Base-by-base conservation (phyloP, 441 rosid species). In the Erodium moschatum region DNA sequence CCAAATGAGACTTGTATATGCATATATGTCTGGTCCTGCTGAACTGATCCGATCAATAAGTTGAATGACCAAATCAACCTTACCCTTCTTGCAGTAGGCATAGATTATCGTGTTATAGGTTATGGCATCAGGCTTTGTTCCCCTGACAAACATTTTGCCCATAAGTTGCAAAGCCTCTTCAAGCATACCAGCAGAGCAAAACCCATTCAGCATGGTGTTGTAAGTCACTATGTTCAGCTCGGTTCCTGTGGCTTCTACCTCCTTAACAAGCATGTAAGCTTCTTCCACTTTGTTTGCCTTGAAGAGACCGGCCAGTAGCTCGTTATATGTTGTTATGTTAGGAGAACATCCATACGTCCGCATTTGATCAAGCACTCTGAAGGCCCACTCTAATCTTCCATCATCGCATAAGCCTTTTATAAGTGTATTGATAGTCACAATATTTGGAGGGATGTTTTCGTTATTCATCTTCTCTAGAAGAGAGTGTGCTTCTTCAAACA, bases 131-230 rank as follows among this genome's bases (percentile, higher is more conserved):
- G 85, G 90, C 76, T 81, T 74, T 66, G 56, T 54, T 29, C 90
- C 95, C n/a, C 38, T 69, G 0, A 76, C 81, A 70, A 88, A 74
- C 90, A 91, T 86, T 77, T 85, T 85, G 67, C 87, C 93, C 0
- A 84, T 46, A 70, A 90, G 70, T 79, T 84, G 85, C 80, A 85
- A 71, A 68, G 82, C 84, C 74, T 72, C 79, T 65, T 71, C 72
- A 3, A 82, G 71, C 77, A 84, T 75, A 73, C 89, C 86, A 24
- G 79, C 75, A 69, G 50, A 81, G 73, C 83, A 85, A 67, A 80
- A 80, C 68, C 91, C 94, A 68, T 82, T 79, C 76, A 93, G 72
- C 70, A 87, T 75, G 35, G 88, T 86, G 70, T 93, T 90, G 71
- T 86, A 90, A 71, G 88, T 87, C 69, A 86, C 77, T 42, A 74